Base-by-base conservation (phyloP, 352 stramenopile genomes). In the Pythium grandisporangium region DNA sequence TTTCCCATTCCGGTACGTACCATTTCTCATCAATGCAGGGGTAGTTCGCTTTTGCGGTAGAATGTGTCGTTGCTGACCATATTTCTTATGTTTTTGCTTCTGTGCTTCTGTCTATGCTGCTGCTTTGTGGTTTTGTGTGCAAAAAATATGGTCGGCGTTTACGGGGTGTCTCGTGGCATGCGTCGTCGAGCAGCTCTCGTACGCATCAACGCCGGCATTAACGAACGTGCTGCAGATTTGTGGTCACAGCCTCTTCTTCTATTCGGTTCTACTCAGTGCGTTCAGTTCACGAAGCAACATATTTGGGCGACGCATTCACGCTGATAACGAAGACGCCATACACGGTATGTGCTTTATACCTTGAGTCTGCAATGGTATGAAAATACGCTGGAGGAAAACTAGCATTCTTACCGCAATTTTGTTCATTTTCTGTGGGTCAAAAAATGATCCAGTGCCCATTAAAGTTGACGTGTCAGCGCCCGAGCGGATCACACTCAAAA, bases 171-270 rank as follows among this genome's bases (percentile, higher is more conserved):
- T n/a, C n/a, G n/a, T n/a, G n/a, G n/a, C n/a, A n/a, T n/a, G n/a
- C n/a, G n/a, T n/a, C n/a, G n/a, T n/a, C n/a, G n/a, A n/a, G n/a
- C n/a, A 91, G 72, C 45, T 88, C 3, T 45, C 53, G 7, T 79
- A 82, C 32, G 64, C 68, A n/a, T 85, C 80, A 14, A 58, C 57
- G 3, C 61, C 61, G 37, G 88, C 70, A 5, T 46, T 93, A 19
- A 55, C 48, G 12, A 80, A 61, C 19, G 69, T 91, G 34, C 58
- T 93, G n/a, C 64, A 86, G 55, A 73, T 93, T 27, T 86, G 71
- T 40, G 77, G 77, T 2, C 66, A 87, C 45, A 93, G 76, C 49
- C 48, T 93, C n/a, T 84, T 91, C 36, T 93, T 93, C 58, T 77
- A 93, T 42, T 83, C 77, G 17, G 54, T 90, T 7, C 42, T 93